Conservation (phyloP, 768 basidiomycete species). For the Hygrocybe punicea region DNA sequence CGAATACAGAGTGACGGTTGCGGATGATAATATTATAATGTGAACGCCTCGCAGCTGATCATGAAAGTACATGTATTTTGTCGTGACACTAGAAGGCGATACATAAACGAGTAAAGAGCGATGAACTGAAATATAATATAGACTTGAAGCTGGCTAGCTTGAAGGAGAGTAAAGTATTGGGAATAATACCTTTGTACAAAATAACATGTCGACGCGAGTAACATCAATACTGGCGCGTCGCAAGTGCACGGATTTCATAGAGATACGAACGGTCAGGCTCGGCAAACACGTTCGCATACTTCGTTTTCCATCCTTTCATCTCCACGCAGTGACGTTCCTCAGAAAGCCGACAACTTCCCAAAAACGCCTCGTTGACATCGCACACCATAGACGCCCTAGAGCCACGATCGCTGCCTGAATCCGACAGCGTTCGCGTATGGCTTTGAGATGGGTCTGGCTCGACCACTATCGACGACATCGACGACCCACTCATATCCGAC, state of each 20-base stretch:
- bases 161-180: too few species aligned
- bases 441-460: constrained; percentile 62
- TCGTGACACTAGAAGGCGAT: not conserved
- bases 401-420: constrained; percentile 74
- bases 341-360: constrained; percentile 67
- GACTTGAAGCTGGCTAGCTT: too few species aligned
- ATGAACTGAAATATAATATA: constrained; percentile 3
- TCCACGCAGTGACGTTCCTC: constrained; percentile 81
- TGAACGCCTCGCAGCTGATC: not conserved
- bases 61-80: not conserved
- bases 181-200: too few species aligned
- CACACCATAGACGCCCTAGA: constrained; percentile 76
- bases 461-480: constrained; percentile 25
- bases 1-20: too few species aligned
- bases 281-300: constrained; percentile 36
- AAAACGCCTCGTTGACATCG: constrained; percentile 73
- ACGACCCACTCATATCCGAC: constrained; percentile 22
- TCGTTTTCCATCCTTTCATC: constrained; percentile 74
- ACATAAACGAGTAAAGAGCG: constrained; percentile 11
- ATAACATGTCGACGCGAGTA: constrained; percentile 15
- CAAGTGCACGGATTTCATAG: constrained; percentile 80
- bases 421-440: constrained; percentile 65
- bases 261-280: constrained; percentile 62
- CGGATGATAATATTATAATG: too few species aligned
- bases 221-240: constrained; percentile 74